Conservation (phyloP, 176 grass and related monocot genomes). For the Triticum timopheevii region DNA sequence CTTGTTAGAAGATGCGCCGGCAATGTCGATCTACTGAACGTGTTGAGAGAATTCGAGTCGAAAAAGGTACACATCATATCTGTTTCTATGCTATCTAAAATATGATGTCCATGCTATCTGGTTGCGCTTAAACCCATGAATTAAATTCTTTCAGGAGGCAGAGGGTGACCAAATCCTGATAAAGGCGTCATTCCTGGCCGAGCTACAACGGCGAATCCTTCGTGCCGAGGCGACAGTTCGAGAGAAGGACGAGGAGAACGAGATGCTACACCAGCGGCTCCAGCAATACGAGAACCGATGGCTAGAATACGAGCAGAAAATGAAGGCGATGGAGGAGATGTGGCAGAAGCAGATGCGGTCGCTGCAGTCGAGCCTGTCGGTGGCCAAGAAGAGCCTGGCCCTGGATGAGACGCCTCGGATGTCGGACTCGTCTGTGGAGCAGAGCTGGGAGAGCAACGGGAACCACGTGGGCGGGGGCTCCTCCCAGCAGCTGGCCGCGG, state of each 20-base stretch:
- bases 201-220: constrained; percentile 78
- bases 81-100: neutral
- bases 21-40: constrained; percentile 67
- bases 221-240: constrained; percentile 66
- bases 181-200: constrained; percentile 80
- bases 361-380: constrained; percentile 75
- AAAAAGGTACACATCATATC: constrained; percentile 50
- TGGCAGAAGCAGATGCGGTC: constrained; percentile 98
- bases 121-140: neutral
- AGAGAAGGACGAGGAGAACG: constrained; percentile 92
- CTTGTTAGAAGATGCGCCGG: constrained; percentile 80
- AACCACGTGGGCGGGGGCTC: constrained; percentile 47
- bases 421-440: constrained; percentile 80
- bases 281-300: constrained; percentile 88
- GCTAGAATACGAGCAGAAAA: constrained; percentile 94
- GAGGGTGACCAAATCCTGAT: constrained; percentile 75
- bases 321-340: constrained; percentile 97
- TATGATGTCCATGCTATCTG: neutral
- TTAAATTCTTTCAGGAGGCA: constrained; percentile 49
- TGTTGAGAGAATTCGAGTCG: constrained; percentile 54
- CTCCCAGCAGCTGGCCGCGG: neutral
- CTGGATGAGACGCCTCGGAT: constrained; percentile 64
- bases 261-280: constrained; percentile 75
- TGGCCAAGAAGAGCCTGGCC: constrained; percentile 83
- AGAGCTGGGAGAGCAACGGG: constrained; percentile 68